Percentiles rank a stretch among this genome's conserved stretches.
These are phyloP conservation scores for Pseudogymnoascus sp. DNA, from an alignment of 2,329 filamentous ascomycete species.

Conservation along the genomic window DNA sequence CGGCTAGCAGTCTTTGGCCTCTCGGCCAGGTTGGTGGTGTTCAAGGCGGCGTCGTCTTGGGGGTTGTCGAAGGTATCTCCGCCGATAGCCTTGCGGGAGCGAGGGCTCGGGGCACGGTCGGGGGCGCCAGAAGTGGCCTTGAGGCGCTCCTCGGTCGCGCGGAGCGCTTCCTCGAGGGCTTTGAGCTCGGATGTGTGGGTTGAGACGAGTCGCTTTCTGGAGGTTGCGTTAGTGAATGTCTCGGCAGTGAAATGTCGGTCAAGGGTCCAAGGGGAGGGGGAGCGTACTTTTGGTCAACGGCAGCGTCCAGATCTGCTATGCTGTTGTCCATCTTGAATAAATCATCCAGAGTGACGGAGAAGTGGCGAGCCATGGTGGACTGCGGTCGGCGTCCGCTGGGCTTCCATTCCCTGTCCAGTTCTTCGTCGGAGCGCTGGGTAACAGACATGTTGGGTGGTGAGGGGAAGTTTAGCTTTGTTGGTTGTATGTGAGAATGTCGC, in stretches of 20 bases:
- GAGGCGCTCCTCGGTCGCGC: slow-evolving; percentile 76
- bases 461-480: background rate
- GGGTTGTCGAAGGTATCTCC: slow-evolving; percentile 18
- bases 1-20: slow-evolving; percentile 11
- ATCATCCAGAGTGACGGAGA: slow-evolving; percentile 77
- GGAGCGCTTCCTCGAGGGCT: slow-evolving; percentile 73
- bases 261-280: background rate
- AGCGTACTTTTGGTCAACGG: slow-evolving; percentile 68
- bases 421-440: slow-evolving; percentile 45
- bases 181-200: slow-evolving; percentile 73
- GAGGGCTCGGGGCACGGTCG: slow-evolving; percentile 17
- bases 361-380: slow-evolving; percentile 80
- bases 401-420: slow-evolving; percentile 72
- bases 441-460: slow-evolving; percentile 24
- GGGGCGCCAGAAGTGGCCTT: slow-evolving; percentile 28
- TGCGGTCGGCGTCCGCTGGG: slow-evolving; percentile 66
- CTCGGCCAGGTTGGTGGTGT: slow-evolving; percentile 18
- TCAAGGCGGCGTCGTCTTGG: slow-evolving; percentile 11
- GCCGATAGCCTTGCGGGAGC: slow-evolving; percentile 16
- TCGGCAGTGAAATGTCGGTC: background rate
- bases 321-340: slow-evolving; percentile 83
- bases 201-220: slow-evolving; percentile 71
- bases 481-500: slow-evolving; percentile 9
- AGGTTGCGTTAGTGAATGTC: slow-evolving; percentile 15
- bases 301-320: slow-evolving; percentile 62